Conservation (phyloP, 1,139 yeast species). For the Arxiozyma bovina region DNA sequence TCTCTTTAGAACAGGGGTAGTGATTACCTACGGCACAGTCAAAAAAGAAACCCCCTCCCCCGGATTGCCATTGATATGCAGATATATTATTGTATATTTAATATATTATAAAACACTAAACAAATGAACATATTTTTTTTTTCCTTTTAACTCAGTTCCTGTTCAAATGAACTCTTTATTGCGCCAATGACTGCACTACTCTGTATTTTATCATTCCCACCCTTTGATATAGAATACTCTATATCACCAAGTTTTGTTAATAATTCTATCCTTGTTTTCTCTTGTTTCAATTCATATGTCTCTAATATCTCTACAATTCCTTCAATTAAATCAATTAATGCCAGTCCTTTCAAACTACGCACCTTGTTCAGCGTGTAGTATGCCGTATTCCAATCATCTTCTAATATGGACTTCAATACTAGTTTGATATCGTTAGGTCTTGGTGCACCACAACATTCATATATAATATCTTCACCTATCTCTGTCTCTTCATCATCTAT, state of each 20-base stretch:
- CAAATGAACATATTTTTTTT: not conserved
- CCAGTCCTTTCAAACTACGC: slow-evolving; percentile 71
- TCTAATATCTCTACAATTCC: slow-evolving; percentile 68
- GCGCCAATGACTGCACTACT: slow-evolving; percentile 86
- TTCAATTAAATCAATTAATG: slow-evolving; percentile 72
- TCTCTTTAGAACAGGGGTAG: too few relatives aligned
- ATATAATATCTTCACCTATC: slow-evolving; percentile 66
- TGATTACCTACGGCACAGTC: too few relatives aligned
- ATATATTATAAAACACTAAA: too few relatives aligned
- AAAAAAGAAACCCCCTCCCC: too few relatives aligned
- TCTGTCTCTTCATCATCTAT: slow-evolving; percentile 31
- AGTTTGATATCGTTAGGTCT: slow-evolving; percentile 76
- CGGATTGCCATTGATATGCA: too few relatives aligned
- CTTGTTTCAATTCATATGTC: slow-evolving; percentile 49
- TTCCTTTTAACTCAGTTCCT: slow-evolving; percentile 17
- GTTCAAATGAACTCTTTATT: slow-evolving; percentile 45
- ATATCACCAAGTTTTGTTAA: slow-evolving; percentile 71
- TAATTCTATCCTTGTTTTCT: slow-evolving; percentile 51
- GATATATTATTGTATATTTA: too few relatives aligned
- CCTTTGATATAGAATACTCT: slow-evolving; percentile 83
- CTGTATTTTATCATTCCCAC: slow-evolving; percentile 87
- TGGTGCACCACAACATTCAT: slow-evolving; percentile 94
- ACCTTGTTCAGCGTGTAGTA: slow-evolving; percentile 53
- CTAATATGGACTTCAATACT: slow-evolving; percentile 65
- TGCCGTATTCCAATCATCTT: slow-evolving; percentile 84